Evolutionary conservation across 441 rosid genomes (phyloP).

Genomic region (Melastoma candidum): DNA sequence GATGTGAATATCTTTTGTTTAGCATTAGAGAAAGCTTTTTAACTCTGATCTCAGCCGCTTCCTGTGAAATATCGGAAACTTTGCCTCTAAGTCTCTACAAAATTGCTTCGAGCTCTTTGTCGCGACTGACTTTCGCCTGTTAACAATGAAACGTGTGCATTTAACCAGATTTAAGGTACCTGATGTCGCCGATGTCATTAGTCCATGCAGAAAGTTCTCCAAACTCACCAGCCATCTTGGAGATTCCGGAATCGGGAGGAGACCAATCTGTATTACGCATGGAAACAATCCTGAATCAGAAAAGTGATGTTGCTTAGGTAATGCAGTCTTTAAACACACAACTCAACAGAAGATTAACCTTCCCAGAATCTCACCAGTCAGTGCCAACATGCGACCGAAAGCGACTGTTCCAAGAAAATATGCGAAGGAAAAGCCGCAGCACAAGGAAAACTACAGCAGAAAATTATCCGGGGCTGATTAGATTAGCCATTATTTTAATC

Average conservation of each 20-base stretch:
- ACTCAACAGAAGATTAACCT: too few relatives aligned
- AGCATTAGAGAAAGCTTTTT: not conserved
- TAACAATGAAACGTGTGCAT: not conserved
- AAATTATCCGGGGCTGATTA: not conserved
- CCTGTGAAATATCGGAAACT: constrained; percentile 32
- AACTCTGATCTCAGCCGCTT: constrained; percentile 48
- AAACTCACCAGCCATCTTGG: constrained; percentile 15
- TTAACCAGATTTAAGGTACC: not conserved
- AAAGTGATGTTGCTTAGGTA: not conserved
- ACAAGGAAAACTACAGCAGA: constrained; percentile 5
- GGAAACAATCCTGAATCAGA: constrained; percentile 9
- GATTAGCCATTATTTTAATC: too few relatives aligned
- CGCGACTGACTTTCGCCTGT: constrained; percentile 39
- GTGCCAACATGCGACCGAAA: constrained; percentile 12
- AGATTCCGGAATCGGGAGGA: constrained; percentile 12
- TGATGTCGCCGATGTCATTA: not conserved
- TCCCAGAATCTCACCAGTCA: constrained; percentile 1
- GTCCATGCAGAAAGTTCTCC: not conserved
- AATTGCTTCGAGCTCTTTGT: constrained; percentile 31
- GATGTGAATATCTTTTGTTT: too few relatives aligned
- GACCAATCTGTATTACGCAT: constrained; percentile 8
- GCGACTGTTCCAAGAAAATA: constrained; percentile 10
- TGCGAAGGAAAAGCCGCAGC: constrained; percentile 5
- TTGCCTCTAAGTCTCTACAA: constrained; percentile 44
- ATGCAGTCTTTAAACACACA: too few relatives aligned